Evolutionary conservation across 495 filamentous ascomycete species (phyloP).

Genomic region (Penicillium diatomitis): DNA sequence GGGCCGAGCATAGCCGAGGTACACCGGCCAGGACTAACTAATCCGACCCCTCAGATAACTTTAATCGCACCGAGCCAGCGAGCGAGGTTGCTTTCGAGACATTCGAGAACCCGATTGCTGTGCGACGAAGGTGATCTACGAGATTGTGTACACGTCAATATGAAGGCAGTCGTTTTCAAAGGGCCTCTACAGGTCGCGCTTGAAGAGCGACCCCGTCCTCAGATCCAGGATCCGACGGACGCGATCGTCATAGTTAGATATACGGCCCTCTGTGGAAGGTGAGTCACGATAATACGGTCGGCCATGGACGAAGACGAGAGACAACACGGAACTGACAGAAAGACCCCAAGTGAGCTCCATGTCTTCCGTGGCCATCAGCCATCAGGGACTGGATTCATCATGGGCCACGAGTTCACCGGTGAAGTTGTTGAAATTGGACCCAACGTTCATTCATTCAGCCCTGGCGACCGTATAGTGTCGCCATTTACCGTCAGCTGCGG

Average conservation of each 20-base stretch:
- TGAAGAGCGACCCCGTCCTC: constrained; percentile 35
- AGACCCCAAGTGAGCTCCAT: constrained; percentile 14
- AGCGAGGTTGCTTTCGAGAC: too few species aligned
- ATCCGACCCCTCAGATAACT: constrained; percentile 2
- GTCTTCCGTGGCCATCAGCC: constrained; percentile 22
- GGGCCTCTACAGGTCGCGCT: constrained; percentile 27
- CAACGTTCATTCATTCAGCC: constrained; percentile 42
- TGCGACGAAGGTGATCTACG: too few species aligned
- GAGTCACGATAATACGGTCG: constrained; percentile 14
- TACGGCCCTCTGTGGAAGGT: constrained; percentile 85
- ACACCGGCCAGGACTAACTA: not conserved
- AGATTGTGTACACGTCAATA: not conserved
- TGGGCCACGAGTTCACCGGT: constrained; percentile 37
- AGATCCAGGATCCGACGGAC: constrained; percentile 61
- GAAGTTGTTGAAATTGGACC: constrained; percentile 14
- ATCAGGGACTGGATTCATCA: constrained; percentile 54
- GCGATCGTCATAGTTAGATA: constrained; percentile 75
- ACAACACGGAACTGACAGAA: not conserved
- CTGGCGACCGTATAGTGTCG: constrained; percentile 41
- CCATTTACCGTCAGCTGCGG: constrained; percentile 66
- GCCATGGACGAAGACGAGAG: too few species aligned
- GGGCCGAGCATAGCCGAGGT: constrained; percentile 7
- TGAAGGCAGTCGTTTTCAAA: constrained; percentile 32
- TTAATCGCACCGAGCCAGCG: too few species aligned
- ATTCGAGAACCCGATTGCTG: too few species aligned